These are phyloP conservation scores for Venturia carpophila DNA, from an alignment of 2,329 filamentous ascomycete species.

Conservation along the genomic window DNA sequence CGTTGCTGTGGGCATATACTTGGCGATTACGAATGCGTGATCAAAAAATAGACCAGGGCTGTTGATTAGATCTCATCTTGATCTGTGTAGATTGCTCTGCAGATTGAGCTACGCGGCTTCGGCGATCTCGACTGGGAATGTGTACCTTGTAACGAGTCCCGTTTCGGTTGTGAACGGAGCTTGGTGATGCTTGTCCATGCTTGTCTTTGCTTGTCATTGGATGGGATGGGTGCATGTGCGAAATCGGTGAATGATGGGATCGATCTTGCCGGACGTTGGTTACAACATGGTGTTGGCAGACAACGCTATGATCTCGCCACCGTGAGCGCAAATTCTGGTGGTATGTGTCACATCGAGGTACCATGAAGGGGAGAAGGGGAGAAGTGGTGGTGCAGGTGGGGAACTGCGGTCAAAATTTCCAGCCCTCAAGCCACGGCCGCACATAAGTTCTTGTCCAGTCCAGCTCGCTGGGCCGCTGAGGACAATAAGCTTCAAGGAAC, in stretches of 20 bases:
- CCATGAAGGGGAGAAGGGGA: background rate
- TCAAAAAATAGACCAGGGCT: conserved; percentile 6
- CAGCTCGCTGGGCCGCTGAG: background rate
- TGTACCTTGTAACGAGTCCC: background rate
- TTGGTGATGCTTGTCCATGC: background rate
- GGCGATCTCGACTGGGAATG: background rate
- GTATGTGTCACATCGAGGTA: background rate
- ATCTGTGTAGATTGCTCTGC: background rate
- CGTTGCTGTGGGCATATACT: background rate
- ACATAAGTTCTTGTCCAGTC: background rate
- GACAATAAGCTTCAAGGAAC: background rate
- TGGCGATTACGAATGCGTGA: background rate
- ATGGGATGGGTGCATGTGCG: background rate
- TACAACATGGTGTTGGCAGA: background rate
- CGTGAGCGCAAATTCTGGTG: background rate
- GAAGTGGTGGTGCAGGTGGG: background rate
- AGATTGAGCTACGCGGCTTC: background rate
- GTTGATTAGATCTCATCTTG: background rate
- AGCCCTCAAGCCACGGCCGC: background rate
- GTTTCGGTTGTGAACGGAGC: background rate
- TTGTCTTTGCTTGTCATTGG: background rate
- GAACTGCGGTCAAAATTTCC: background rate
- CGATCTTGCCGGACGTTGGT: background rate
- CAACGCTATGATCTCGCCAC: background rate
- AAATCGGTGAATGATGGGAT: background rate